Percentiles rank a stretch among this genome's conserved stretches.
phyloP scores from a whole-genome alignment of 2,329 filamentous ascomycete species.

The Exophiala oligosperma region DNA sequence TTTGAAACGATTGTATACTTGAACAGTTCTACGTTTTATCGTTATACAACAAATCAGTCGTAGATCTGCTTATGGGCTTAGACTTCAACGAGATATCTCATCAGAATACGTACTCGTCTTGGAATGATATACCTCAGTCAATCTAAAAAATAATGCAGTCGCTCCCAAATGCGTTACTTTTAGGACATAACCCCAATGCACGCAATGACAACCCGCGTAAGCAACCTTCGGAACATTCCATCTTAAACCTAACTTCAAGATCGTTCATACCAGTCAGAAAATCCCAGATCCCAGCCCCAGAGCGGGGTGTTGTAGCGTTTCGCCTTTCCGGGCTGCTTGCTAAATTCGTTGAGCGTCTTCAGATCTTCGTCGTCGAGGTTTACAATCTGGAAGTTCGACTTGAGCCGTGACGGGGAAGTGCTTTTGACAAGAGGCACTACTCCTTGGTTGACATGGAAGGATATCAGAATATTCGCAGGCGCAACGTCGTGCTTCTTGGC shows the following conservation, averaged over 20 bases:
- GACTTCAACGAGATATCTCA: too few relatives aligned
- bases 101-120: too few relatives aligned
- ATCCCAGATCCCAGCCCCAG: conserved; percentile 3
- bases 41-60: too few relatives aligned
- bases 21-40: too few relatives aligned
- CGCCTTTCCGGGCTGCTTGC: background rate
- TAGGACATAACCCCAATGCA: too few relatives aligned
- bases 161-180: too few relatives aligned
- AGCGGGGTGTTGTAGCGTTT: conserved; percentile 5
- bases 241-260: background rate
- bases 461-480: conserved; percentile 40
- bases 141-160: too few relatives aligned
- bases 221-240: too few relatives aligned
- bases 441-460: conserved; percentile 40
- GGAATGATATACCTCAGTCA: too few relatives aligned
- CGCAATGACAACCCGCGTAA: too few relatives aligned
- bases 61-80: too few relatives aligned
- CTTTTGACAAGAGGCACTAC: conserved; percentile 34
- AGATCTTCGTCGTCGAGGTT: conserved; percentile 40
- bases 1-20: too few relatives aligned
- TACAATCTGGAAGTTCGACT: conserved; percentile 39
- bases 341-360: conserved; percentile 33
- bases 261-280: conserved; percentile 2
- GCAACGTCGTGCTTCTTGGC: conserved; percentile 39
- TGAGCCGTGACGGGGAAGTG: conserved; percentile 43